These are phyloP conservation scores for Colletotrichum tanaceti DNA, from an alignment of 2,329 filamentous ascomycete genomes.

Conservation along the genomic window DNA sequence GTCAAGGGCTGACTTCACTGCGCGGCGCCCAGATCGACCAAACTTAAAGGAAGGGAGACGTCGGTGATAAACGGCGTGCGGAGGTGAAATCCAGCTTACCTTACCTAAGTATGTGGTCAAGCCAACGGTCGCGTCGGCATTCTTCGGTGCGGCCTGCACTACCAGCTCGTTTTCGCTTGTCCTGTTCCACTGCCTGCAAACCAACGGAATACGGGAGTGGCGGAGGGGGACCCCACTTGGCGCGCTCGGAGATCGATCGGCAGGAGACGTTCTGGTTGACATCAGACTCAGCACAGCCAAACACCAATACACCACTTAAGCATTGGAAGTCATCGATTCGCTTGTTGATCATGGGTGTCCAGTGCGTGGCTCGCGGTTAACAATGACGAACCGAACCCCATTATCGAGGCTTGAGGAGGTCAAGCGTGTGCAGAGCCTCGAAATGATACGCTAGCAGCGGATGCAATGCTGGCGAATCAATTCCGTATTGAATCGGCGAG, in stretches of 20 bases:
- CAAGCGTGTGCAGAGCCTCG: slow-evolving; percentile 24
- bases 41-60: background rate
- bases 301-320: background rate
- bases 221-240: slow-evolving; percentile 34
- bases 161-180: slow-evolving; percentile 7
- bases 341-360: slow-evolving; percentile 21
- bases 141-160: slow-evolving; percentile 24
- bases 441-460: slow-evolving; percentile 25
- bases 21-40: background rate
- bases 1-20: background rate
- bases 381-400: background rate
- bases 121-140: slow-evolving; percentile 19
- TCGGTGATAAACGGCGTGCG: slow-evolving; percentile 15
- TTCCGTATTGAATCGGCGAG: slow-evolving; percentile 12
- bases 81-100: slow-evolving; percentile 21
- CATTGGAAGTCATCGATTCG: slow-evolving; percentile 17
- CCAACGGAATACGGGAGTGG: slow-evolving; percentile 33
- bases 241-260: slow-evolving; percentile 32
- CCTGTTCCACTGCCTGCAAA: slow-evolving; percentile 1
- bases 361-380: slow-evolving; percentile 9
- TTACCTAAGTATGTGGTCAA: slow-evolving; percentile 26
- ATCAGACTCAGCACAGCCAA: slow-evolving; percentile 11
- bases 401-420: slow-evolving; percentile 24
- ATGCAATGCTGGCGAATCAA: slow-evolving; percentile 11
- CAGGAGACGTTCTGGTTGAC: slow-evolving; percentile 23